Evolutionary conservation across 2,329 filamentous ascomycete species (phyloP).

Genomic region (Colletotrichum tofieldiae): DNA sequence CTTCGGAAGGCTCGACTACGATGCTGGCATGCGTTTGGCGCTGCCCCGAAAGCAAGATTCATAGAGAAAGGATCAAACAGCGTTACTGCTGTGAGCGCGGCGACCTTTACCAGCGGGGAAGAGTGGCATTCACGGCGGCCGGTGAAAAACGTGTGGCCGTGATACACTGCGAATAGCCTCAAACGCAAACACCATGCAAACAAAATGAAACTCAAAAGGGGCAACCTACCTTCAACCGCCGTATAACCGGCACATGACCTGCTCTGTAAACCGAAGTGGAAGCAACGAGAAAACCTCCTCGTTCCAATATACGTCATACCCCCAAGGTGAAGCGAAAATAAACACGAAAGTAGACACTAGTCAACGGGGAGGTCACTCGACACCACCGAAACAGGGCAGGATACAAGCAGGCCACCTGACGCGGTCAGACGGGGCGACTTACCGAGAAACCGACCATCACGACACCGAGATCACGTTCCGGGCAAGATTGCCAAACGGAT

Average conservation of each 20-base stretch:
- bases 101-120: no score
- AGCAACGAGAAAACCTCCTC: not conserved
- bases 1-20: not conserved
- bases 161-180: no score
- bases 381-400: constrained; percentile 12
- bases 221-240: not conserved
- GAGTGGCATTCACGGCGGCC: not conserved
- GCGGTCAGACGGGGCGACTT: constrained; percentile 29
- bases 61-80: not conserved
- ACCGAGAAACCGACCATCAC: constrained; percentile 25
- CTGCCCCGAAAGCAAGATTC: not conserved
- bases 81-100: not conserved
- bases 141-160: not conserved
- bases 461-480: constrained; percentile 26
- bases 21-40: no score
- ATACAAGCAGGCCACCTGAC: constrained; percentile 35
- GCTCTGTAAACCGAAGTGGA: not conserved
- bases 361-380: constrained; percentile 30
- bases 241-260: not conserved
- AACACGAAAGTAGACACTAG: not conserved
- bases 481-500: constrained; percentile 17
- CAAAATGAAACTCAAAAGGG: not conserved
- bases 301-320: constrained; percentile 17
- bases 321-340: not conserved
- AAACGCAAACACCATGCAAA: not conserved